These are phyloP conservation scores for Miscanthus sacchariflorus DNA, from an alignment of 202 grass and related monocot genomes.

Conservation along the genomic window DNA sequence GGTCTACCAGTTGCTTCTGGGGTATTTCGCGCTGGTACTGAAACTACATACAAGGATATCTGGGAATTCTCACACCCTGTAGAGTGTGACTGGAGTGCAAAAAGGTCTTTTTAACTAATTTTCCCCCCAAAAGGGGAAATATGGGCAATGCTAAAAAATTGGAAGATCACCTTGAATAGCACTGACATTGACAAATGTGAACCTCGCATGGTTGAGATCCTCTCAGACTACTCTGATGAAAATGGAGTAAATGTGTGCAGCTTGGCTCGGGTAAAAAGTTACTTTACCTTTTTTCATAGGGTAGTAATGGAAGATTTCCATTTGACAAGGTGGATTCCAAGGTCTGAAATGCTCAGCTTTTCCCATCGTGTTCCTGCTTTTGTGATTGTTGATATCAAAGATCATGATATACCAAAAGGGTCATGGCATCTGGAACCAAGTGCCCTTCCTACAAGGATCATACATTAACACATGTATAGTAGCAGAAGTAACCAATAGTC, in stretches of 20 bases:
- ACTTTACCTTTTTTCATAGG: constrained; percentile 72
- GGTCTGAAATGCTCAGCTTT: constrained; percentile 78
- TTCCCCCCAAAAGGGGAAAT: constrained; percentile 85
- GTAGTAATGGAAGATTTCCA: constrained; percentile 70
- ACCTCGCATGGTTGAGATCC: constrained; percentile 82
- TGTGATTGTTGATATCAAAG: constrained; percentile 63
- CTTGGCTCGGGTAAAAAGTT: constrained; percentile 64
- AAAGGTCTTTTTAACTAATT: constrained; percentile 72
- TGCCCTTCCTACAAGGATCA: constrained; percentile 69
- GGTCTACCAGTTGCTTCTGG: constrained; percentile 64
- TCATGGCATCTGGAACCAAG: constrained; percentile 81
- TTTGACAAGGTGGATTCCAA: constrained; percentile 70
- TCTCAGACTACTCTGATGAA: constrained; percentile 78
- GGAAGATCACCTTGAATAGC: constrained; percentile 58
- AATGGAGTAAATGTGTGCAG: constrained; percentile 62
- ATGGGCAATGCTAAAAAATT: constrained; percentile 77
- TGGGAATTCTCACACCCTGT: constrained; percentile 72
- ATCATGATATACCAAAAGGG: constrained; percentile 57
- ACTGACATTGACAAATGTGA: constrained; percentile 63
- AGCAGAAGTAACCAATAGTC: constrained; percentile 34
- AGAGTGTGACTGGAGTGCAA: constrained; percentile 75
- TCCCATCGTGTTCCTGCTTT: constrained; percentile 77
- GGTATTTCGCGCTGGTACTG: constrained; percentile 64
- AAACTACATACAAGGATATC: constrained; percentile 63
- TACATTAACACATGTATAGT: constrained; percentile 42